Evolutionary conservation across 306 rosid species (phyloP), one percentile per base, ranked within the genome.

Genomic region (Medicago truncatula): DNA sequence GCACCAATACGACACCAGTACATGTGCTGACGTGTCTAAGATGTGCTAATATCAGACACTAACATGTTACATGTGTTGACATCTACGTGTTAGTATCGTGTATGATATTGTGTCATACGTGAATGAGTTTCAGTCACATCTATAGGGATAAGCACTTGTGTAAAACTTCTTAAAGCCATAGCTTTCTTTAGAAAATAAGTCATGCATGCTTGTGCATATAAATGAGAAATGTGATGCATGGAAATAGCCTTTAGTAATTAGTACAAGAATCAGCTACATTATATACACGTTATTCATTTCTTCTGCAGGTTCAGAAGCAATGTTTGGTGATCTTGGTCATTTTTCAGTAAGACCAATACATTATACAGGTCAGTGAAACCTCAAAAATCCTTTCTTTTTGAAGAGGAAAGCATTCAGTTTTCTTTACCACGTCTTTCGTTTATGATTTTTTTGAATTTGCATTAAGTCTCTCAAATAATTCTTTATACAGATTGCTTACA

Each of bases 241-340:
- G 40, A 23, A 59, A 9, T 23, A 23, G 11, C 38, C 38, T 12
- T 28, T 28, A 28, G 38, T 59, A 59, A 4, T 25, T 25, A 25
- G 38, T 59, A 59, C 38, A 59, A 21, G 17, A 59, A 59, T 59
- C 16, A 59, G 64, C 31, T 47, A 47, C 54, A 47, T 14, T 23
- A 23, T 18, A 21, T 25, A 59, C 16, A 61, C 0, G 31, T 28
- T 13, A 20, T 31, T 61, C 12, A 6, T 61, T 61, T 61, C 76
- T 17, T 18, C 67, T 78, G 60, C 87, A 91, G 93, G 93, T 64
- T 87, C 93, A 50, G 97, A 91, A 86, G 97, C 90, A 44, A 91
- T 89, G 97, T 91, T 91, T 83, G 93, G 92, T 77, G 97, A 91
- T 87, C 78, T 91, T 38, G 94, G 94, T 59, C 92, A 89, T 80